Base-by-base conservation (phyloP, 352 stramenopile species). In the Halophytophthora polymorphica region DNA sequence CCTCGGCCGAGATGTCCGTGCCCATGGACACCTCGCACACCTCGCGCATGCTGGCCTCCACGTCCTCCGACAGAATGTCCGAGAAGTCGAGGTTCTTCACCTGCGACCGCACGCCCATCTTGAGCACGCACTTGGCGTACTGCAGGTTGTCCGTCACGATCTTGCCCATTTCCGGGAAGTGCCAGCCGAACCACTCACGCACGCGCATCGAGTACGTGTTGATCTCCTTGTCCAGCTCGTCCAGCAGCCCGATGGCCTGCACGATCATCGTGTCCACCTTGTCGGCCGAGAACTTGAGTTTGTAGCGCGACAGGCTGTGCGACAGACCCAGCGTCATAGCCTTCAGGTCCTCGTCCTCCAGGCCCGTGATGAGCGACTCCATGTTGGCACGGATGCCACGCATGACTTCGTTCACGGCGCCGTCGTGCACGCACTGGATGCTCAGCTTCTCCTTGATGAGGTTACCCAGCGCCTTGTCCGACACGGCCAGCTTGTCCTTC, bases 261-360 rank as follows among this genome's bases (percentile, higher is more conserved):
- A 99, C 95, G 46, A 99, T 98, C 98, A 99, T 99, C 29, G 96
- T 99, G 84, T 99, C 98, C 11, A 99, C 87, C 83, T 99, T 99
- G 71, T 99, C 97, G 11, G 97, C 93, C 55, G 86, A 98, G 59
- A 99, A 99, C 86, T 99, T 99, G 65, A 99, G 89, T 85, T 99
- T 99, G 82, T 99, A 99, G 45, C 97, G 87, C 42, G 88, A 98
- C 7, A 99, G 84, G 11, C 75, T 96, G 86, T 99, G 97, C 58
- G 90, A 98, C n/a, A 99, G 78, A 77, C 97, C 97, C 11, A 99
- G 86, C 56, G 96, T 96, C 97, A 99, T 99, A n/a, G 93, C 92
- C 75, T 88, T 93, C 51, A 97, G 77, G 69, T 91, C 93, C 38
- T 87, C 81, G 64, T 95, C 88, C 46, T 93, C 75, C 59, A 96